Evolutionary conservation across 2,329 filamentous ascomycete species (phyloP).

Genomic region (Cryphonectria parasitica): DNA sequence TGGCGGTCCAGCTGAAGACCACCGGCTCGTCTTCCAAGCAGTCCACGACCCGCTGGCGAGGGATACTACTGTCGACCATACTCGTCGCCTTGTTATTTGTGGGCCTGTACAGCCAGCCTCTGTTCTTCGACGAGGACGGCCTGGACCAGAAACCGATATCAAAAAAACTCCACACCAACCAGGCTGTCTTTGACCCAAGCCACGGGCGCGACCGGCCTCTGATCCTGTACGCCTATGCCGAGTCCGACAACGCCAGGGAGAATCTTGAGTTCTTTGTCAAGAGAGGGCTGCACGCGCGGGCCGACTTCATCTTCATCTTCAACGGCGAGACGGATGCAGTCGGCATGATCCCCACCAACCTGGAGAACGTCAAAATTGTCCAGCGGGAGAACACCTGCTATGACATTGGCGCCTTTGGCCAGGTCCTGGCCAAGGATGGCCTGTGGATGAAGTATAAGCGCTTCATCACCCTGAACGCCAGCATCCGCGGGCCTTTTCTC

Average conservation of each 20-base stretch:
- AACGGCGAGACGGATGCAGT: slow-evolving; percentile 37
- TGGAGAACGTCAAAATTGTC: slow-evolving; percentile 37
- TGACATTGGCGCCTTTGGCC: slow-evolving; percentile 38
- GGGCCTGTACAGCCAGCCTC: slow-evolving; percentile 9
- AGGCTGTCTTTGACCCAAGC: slow-evolving; percentile 1
- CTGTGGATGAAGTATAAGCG: slow-evolving; percentile 39
- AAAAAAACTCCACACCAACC: slow-evolving; percentile 12
- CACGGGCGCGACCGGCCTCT: slow-evolving; percentile 28
- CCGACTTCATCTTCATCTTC: slow-evolving; percentile 43
- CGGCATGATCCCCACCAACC: slow-evolving; percentile 31
- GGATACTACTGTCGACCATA: slow-evolving; percentile 5
- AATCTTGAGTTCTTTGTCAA: slow-evolving; percentile 40
- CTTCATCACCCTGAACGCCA: slow-evolving; percentile 40
- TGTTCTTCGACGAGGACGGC: not conserved
- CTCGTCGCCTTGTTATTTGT: not conserved
- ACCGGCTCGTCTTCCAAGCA: not conserved
- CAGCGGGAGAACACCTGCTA: slow-evolving; percentile 37
- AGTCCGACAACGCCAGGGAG: slow-evolving; percentile 35
- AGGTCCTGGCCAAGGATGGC: slow-evolving; percentile 36
- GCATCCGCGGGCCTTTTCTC: slow-evolving; percentile 39
- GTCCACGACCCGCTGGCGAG: not conserved
- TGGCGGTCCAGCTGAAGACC: slow-evolving; percentile 11
- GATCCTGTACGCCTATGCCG: slow-evolving; percentile 40
- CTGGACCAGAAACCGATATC: not conserved
- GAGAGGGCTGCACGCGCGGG: slow-evolving; percentile 39